Base-by-base conservation (phyloP, 1,139 yeast species). In the Debaryomyces fabryi region DNA sequence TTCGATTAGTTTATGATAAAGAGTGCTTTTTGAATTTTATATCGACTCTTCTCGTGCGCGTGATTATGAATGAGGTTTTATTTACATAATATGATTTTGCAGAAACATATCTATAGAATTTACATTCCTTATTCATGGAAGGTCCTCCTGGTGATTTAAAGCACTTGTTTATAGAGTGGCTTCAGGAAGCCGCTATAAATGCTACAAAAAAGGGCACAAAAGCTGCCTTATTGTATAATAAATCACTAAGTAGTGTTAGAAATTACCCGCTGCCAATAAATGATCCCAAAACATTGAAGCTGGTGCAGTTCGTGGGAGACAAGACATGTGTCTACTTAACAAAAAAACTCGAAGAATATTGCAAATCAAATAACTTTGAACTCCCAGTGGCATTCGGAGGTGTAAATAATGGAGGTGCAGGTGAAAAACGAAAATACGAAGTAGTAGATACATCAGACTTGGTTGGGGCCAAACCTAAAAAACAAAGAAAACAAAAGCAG, bases 301-400 rank as follows among this genome's bases (percentile, higher is more conserved):
- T 71, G 59, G 68, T 87, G 40, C 82, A 76, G 53, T 81, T 64
- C 49, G 72, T 87, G 27, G 95, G 95, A 0, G 84, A 78, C n/a
- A 81, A 82, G 50, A 81, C 86, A 9, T 81, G 85, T 37, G 61
- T 58, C 3, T 55, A 62, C n/a, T 68, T 87, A 48, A 68, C 72
- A 30, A 62, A 66, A 38, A 70, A 69, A 51, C 62, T 84, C 43
- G 55, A 60, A 13, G 61, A 61, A 13, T 73, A 85, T 60, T 86
- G 90, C 58, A 56, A 64, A 20, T 74, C 71, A 13, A 65, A 74
- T 36, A 75, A 72, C 0, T 52, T 68, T 4, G 65, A 58, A 0
- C 52, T 72, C 27, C 88, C 89, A 0, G 58, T 42, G 25, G 65
- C 59, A 5, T 74, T 74, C 55, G 62, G 56, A 12, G 48, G 53